Percentiles rank a stretch among this genome's conserved stretches.
phyloP scores from a whole-genome alignment of 192 early-diverging fungal species.

The Coemansia furcata region DNA sequence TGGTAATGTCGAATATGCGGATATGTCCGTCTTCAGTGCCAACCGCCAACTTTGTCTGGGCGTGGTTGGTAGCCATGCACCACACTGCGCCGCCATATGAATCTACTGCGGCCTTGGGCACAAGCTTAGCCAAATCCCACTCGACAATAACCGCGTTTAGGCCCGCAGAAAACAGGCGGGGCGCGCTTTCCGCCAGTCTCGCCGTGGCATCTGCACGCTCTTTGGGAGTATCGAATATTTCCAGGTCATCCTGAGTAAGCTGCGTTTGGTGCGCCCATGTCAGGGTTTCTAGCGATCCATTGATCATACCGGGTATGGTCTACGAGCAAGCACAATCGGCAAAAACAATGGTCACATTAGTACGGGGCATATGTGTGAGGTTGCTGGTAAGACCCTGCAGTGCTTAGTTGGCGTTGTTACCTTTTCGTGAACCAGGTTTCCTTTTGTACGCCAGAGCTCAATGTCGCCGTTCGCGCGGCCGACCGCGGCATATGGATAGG shows the following conservation, averaged over 20 bases:
- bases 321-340: conserved; percentile 22
- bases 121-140: conserved; percentile 74
- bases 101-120: conserved; percentile 65
- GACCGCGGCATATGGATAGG: conserved; percentile 63
- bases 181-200: conserved; percentile 52
- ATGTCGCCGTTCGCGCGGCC: conserved; percentile 92
- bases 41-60: conserved; percentile 74
- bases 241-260: conserved; percentile 59
- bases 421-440: conserved; percentile 76
- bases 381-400: background rate
- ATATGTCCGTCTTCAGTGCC: conserved; percentile 94
- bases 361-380: background rate
- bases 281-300: conserved; percentile 69
- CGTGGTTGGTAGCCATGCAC: conserved; percentile 84
- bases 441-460: conserved; percentile 82
- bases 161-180: conserved; percentile 85
- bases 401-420: conserved; percentile 36
- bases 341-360: background rate
- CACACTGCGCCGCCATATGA: conserved; percentile 91
- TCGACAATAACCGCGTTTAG: conserved; percentile 82
- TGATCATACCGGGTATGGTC: conserved; percentile 77
- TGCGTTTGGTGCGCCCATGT: conserved; percentile 79
- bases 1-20: conserved; percentile 81
- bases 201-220: conserved; percentile 56
- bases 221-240: conserved; percentile 65